Evolutionary conservation across 2,329 filamentous ascomycete genomes (phyloP).

Genomic region (Exophiala oligosperma): DNA sequence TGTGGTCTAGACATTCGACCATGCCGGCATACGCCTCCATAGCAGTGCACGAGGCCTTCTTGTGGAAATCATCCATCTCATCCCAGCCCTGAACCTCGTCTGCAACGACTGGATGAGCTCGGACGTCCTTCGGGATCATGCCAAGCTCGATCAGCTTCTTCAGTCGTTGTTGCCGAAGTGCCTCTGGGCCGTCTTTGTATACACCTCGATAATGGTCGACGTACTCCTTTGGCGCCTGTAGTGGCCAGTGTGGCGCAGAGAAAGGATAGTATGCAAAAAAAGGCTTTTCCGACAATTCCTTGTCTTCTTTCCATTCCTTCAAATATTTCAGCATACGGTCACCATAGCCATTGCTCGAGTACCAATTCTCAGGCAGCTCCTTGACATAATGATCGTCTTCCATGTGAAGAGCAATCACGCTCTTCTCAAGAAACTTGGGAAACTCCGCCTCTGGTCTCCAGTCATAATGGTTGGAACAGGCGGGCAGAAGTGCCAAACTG

Average conservation of each 20-base stretch:
- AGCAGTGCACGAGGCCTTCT: slow-evolving; percentile 42
- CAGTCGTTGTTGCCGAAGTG: slow-evolving; percentile 46
- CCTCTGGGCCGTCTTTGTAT: slow-evolving; percentile 54
- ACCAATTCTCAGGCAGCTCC: slow-evolving; percentile 53
- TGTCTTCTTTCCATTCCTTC: slow-evolving; percentile 47
- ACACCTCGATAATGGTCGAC: slow-evolving; percentile 50
- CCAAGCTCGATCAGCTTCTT: slow-evolving; percentile 47
- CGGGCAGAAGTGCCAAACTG: slow-evolving; percentile 61
- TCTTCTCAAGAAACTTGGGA: slow-evolving; percentile 42
- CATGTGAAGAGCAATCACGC: slow-evolving; percentile 47
- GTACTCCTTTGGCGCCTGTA: slow-evolving; percentile 50
- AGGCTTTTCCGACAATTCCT: slow-evolving; percentile 40
- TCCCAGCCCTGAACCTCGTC: slow-evolving; percentile 45
- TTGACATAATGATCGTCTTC: slow-evolving; percentile 46
- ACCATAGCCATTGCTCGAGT: slow-evolving; percentile 55
- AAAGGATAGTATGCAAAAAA: slow-evolving; percentile 53
- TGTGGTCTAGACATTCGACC: slow-evolving; percentile 49
- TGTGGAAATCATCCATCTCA: slow-evolving; percentile 40
- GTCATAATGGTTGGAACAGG: slow-evolving; percentile 60
- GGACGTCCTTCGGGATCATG: slow-evolving; percentile 43
- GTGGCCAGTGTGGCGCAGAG: slow-evolving; percentile 55
- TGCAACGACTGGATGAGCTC: slow-evolving; percentile 45
- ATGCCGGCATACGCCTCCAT: slow-evolving; percentile 55
- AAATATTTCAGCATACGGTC: slow-evolving; percentile 56
- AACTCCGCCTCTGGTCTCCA: slow-evolving; percentile 48